A percentile compares a stretch with the other conserved stretches of the same genome.
Conservation (phyloP, 2,329 filamentous ascomycete species). For the Arachnopeziza araneosa region DNA sequence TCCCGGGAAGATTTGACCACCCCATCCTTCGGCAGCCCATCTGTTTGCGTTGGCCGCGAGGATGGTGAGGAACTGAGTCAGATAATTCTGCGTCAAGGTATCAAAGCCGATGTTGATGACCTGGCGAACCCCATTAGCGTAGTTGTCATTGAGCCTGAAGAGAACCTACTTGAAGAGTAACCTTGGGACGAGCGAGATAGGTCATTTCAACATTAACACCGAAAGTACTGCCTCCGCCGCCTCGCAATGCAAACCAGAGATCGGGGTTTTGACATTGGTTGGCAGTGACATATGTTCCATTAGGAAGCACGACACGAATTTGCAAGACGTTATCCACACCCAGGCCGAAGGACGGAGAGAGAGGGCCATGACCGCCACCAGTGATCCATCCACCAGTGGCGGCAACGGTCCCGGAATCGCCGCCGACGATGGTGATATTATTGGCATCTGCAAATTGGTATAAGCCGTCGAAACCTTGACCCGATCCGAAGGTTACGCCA, state of each 20-base stretch:
- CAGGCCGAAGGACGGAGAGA: slow-evolving; percentile 36
- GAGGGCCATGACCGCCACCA: not conserved
- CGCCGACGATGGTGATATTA: not conserved
- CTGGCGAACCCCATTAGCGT: not conserved
- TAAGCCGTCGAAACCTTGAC: not conserved
- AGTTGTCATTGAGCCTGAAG: not conserved
- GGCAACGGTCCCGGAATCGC: not conserved
- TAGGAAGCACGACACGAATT: slow-evolving; percentile 47
- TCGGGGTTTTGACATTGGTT: slow-evolving; percentile 48
- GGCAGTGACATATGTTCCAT: slow-evolving; percentile 42
- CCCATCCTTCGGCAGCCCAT: not conserved
- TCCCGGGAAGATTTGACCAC: not conserved
- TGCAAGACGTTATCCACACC: slow-evolving; percentile 55
- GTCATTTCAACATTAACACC: slow-evolving; percentile 28
- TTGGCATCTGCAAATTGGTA: not conserved
- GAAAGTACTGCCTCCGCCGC: slow-evolving; percentile 37
- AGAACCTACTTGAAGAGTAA: not conserved
- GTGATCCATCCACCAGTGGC: not conserved
- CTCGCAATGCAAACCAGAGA: slow-evolving; percentile 58
- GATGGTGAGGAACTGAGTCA: not conserved
- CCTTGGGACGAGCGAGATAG: not conserved
- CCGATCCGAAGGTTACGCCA: not conserved
- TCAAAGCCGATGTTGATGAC: not conserved
- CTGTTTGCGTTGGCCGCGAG: not conserved
- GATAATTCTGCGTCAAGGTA: not conserved